Evolutionary conservation across 2,329 filamentous ascomycete species (phyloP), one percentile per base, ranked within the genome.

Genomic region (Lachnum nothofagi): DNA sequence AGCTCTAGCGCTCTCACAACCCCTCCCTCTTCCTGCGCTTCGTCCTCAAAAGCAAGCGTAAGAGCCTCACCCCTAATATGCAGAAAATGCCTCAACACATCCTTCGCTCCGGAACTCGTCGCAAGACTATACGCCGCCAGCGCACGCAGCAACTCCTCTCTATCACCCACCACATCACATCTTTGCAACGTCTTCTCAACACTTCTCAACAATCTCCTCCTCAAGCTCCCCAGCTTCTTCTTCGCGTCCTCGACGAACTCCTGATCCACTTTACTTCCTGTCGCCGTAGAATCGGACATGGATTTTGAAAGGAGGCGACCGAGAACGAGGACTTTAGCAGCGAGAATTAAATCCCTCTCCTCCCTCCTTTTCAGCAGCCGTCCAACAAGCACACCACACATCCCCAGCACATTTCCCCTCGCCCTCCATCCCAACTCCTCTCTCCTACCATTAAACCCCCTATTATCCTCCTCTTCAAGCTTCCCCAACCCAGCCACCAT

Each of bases 61-160:
- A 95, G 82, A 24, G 83, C 82, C 49, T 86, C 79, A 34, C 79
- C 77, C 38, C 91, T 77, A 6, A 90, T 78, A 44, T 82, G 77
- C 42, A 94, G 76, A 60, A 96, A 91, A 67, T 93, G 83, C 6
- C 80, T 74, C 45, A 96, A 68, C 0, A 88, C 85, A 63, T 95
- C 90, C 49, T 79, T 82, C 0, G 88, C 82, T 0, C 89, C 86
- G 0, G 86, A 89, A 60, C 81, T 94, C 3, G 86, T 90, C 1
- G 83, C 81, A 43, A 97, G 73, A 53, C 88, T 90, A 65, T 90
- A 91, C 0, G 91, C 90, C 48, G 83, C 86, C 57, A 96, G 74
- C 0, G 85, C 82, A 58, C 88, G 84, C 10, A 91, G 72, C 14
- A 93, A 75, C 25, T 65, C 67, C 3, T 72, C 68, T 29, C 67